Conservation (phyloP, 2,329 filamentous ascomycete species). For the Knoxdaviesia proteae region DNA sequence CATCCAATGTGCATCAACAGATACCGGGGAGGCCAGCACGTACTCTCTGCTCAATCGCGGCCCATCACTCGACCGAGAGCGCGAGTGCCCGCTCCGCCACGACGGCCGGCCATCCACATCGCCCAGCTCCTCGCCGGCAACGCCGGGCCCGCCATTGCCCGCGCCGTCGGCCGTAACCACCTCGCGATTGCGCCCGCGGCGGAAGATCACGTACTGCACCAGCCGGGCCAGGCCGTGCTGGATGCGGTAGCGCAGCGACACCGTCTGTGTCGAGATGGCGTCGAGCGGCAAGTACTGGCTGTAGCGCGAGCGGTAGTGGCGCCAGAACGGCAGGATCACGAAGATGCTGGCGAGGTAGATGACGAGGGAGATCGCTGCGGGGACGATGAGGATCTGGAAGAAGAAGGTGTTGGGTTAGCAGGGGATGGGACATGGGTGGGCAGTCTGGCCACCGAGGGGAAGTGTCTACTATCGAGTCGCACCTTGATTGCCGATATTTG, state of each 20-base stretch:
- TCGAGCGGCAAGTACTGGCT: constrained; percentile 54
- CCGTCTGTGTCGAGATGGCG: constrained; percentile 35
- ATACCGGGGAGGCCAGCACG: constrained; percentile 9
- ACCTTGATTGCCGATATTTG: too few species aligned
- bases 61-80: constrained; percentile 26
- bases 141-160: constrained; percentile 15
- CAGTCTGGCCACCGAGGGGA: too few species aligned
- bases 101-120: constrained; percentile 31
- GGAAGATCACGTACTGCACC: constrained; percentile 9
- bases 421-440: too few species aligned
- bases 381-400: constrained; percentile 44
- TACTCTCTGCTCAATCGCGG: constrained; percentile 52
- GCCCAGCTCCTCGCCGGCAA: constrained; percentile 47
- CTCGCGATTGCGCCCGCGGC: constrained; percentile 10
- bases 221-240: background rate
- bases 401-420: too few species aligned
- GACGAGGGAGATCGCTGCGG: constrained; percentile 47
- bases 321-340: constrained; percentile 46
- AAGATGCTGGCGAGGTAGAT: constrained; percentile 48
- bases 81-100: constrained; percentile 18
- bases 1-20: background rate
- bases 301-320: constrained; percentile 48
- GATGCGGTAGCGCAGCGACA: constrained; percentile 27
- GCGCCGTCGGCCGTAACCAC: constrained; percentile 19
- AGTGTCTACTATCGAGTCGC: too few species aligned